Percentiles rank a stretch among this genome's conserved stretches.
Conservation (phyloP, 2,329 filamentous ascomycete genomes). For the Emmonsiellopsis sp. region DNA sequence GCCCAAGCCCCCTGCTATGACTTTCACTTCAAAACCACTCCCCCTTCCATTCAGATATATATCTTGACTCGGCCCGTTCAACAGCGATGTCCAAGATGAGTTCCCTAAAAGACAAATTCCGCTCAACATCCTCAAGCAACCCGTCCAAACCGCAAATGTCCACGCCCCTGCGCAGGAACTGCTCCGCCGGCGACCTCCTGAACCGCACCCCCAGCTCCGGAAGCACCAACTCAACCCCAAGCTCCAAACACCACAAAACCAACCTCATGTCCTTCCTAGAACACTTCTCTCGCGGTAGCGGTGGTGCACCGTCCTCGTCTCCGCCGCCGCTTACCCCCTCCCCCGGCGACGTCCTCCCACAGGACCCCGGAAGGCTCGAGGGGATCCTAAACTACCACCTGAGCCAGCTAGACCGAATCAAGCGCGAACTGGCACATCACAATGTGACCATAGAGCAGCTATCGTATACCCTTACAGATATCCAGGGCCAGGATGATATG, state of each 20-base stretch:
- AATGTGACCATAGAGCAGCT: slow-evolving; percentile 11
- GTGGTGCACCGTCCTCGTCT: not conserved
- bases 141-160: not conserved
- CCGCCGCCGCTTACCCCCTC: not conserved
- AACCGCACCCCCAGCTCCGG: not conserved
- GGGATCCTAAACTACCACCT: slow-evolving; percentile 20
- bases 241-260: not conserved
- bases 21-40: not conserved
- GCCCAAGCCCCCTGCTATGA: not conserved
- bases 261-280: not conserved
- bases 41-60: not conserved
- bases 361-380: slow-evolving; percentile 14
- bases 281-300: not conserved
- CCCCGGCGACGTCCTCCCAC: slow-evolving; percentile 10
- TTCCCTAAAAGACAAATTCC: slow-evolving; percentile 3
- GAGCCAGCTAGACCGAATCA: slow-evolving; percentile 19
- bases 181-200: slow-evolving; percentile 5
- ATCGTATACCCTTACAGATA: slow-evolving; percentile 6
- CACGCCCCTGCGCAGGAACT: slow-evolving; percentile 4
- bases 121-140: slow-evolving; percentile 4
- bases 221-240: not conserved
- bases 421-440: slow-evolving; percentile 16
- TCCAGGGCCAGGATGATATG: slow-evolving; percentile 1
- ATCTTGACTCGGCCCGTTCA: not conserved
- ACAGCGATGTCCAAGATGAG: not conserved